Conservation (phyloP, 306 rosid genomes). For the Arachis hypogaea region DNA sequence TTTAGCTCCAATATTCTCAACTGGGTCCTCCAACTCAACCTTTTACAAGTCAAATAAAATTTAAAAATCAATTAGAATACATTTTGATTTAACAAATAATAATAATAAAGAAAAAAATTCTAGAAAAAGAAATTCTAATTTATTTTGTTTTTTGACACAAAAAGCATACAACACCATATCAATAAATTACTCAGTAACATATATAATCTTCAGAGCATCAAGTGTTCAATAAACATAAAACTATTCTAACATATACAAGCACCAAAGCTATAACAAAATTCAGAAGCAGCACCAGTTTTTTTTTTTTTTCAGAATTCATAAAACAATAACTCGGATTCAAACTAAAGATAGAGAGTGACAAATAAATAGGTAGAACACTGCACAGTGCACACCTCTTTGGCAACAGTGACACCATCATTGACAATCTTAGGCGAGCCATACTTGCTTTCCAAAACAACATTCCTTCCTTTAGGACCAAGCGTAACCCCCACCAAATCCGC, state of each 20-base stretch:
- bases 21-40: conserved; percentile 99
- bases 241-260: not conserved
- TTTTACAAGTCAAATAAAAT: conserved; percentile 27
- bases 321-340: no score
- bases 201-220: not conserved
- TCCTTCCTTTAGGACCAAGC: conserved; percentile 98
- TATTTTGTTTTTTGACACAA: no score
- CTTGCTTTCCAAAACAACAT: conserved; percentile 96
- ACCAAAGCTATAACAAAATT: not conserved
- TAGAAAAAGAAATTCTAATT: no score
- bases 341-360: not conserved
- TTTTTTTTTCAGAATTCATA: no score
- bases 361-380: not conserved
- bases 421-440: conserved; percentile 98
- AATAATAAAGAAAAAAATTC: no score
- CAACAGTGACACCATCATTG: conserved; percentile 97
- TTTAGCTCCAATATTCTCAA: conserved; percentile 99
- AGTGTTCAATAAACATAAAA: not conserved
- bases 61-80: no score
- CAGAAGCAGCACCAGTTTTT: not conserved
- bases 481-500: conserved; percentile 99
- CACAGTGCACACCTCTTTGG: conserved; percentile 69
- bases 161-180: not conserved
- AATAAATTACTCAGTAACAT: not conserved
- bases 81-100: no score